Evolutionary conservation across 176 grass and related monocot species (phyloP), one percentile per base, ranked within the genome.

Genomic region (Zea luxurians): DNA sequence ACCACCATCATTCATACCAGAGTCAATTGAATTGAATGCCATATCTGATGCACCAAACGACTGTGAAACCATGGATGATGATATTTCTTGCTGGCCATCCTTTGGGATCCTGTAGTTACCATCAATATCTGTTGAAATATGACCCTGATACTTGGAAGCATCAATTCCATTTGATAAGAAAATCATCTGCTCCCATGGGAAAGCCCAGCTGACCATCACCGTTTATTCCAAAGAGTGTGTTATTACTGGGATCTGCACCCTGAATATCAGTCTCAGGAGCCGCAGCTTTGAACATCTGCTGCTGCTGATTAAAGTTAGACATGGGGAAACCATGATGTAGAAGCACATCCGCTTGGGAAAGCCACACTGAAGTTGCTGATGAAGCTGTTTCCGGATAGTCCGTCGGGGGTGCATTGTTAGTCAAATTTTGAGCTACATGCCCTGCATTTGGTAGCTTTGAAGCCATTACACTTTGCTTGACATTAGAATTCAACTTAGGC

Each of bases 11-110:
- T 89, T 96, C 27, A 92, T 83, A 62, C 78, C 66, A 36, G 96
- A 98, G 84, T 99, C 96, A 21, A 92, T 94, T 52, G 96, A 94
- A 76, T 95, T 91, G 70, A 96, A 96, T 54, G 89, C 89, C 77
- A 96, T 80, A 64, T 96, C 93, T 8, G 93, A 84, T 20, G 88
- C 92, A 46, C 92, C 89, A 83, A 96, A 88, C 70, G 92, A 90
- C 8, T 92, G 93, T 66, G 89, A 96, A 85, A 96, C 89, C 84
- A 92, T 85, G 37, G 89, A 89, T 66, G 93, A 96, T 16, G 89
- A 89, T 68, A 96, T 66, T 83, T 96, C 93, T 74, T 83, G 93
- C 43, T 91, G 90, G 11, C 84, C 84, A 80, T 96, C 89, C 62
- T 89, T 89, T 50, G 90, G 73, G 13, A 78, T 83, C 65, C 75